These are phyloP conservation scores for Calycina herbarum DNA, from an alignment of 2,329 filamentous ascomycete species.

Conservation along the genomic window DNA sequence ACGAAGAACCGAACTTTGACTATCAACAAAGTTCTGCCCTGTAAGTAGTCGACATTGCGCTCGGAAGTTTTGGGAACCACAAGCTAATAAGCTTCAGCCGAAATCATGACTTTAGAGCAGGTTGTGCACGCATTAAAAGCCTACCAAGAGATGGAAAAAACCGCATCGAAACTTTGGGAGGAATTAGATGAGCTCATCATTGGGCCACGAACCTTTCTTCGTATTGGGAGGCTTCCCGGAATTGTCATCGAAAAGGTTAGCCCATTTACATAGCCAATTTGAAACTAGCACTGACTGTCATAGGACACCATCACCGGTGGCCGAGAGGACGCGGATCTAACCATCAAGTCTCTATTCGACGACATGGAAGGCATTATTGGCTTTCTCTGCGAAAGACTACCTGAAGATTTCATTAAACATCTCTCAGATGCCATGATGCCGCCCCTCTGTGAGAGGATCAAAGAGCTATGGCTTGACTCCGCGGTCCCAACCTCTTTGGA, in stretches of 20 bases:
- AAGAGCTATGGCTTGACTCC: slow-evolving; percentile 72
- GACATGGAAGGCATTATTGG: slow-evolving; percentile 54
- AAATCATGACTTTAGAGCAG: slow-evolving; percentile 52
- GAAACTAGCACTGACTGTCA: neutral
- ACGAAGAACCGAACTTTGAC: slow-evolving; percentile 53
- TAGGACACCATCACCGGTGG: slow-evolving; percentile 47
- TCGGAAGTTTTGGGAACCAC: neutral
- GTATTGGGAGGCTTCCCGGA: slow-evolving; percentile 37
- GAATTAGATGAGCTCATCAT: slow-evolving; percentile 63
- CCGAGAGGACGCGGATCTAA: slow-evolving; percentile 44
- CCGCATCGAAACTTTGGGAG: slow-evolving; percentile 61
- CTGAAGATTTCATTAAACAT: slow-evolving; percentile 54
- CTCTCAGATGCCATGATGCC: slow-evolving; percentile 72
- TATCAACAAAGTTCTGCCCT: slow-evolving; percentile 42
- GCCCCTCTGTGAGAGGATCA: slow-evolving; percentile 65
- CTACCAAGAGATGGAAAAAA: slow-evolving; percentile 61
- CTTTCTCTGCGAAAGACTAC: slow-evolving; percentile 54
- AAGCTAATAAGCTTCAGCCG: slow-evolving; percentile 16
- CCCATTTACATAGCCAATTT: neutral
- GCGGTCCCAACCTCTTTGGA: slow-evolving; percentile 74
- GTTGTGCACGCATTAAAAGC: slow-evolving; percentile 57
- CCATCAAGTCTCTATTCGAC: slow-evolving; percentile 51
- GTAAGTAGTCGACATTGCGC: slow-evolving; percentile 11
- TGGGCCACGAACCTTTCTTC: slow-evolving; percentile 55
- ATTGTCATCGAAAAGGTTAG: slow-evolving; percentile 44